Base-by-base conservation (phyloP, 2,329 filamentous ascomycete species). In the Fusarium denticulatum region DNA sequence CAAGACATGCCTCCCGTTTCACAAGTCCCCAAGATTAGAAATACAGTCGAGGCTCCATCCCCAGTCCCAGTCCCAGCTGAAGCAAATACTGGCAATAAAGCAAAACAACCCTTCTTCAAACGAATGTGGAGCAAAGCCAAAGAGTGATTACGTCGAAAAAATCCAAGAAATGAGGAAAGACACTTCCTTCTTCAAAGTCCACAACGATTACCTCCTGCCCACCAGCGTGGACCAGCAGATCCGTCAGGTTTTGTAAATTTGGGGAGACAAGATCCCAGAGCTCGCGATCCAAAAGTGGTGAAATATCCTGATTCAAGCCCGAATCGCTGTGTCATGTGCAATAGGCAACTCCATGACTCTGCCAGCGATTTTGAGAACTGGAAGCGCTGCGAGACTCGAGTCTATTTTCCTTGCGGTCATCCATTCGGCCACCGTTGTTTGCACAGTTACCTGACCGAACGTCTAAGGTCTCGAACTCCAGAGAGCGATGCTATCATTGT, bases 331-430 rank as follows among this genome's bases (percentile, higher is more conserved):
- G 24, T 36, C 42, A 66, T 65, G 42, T 71, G 62, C 18, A 32
- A 42, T 16, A 39, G 7, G 12, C 28, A 20, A 34, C 66, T 65
- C 49, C 36, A 22, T 37, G 20, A 60, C 28, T 32, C 11, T 20
- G 8, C 16, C 36, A 8, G 30, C 20, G 14, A 24, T n/a, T 20
- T 6, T 14, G 10, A 13, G 4, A 24, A 9, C 13, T 43, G 50
- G 26, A 16, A 15, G 16, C 1, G 22, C 28, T 39, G 39, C 14
- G 79, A 80, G 46, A 30, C 22, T 15, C 59, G 55, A 26, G 65
- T 61, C 5, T 78, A 72, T 49, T 72, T 80, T 22, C 76, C 76
- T 11, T 80, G 79, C 47, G 78, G 79, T 18, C 78, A 80, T 55
- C 24, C 22, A 20, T 78, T 78, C 53, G 78, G 77, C 14, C 75